Conservation (phyloP, 768 basidiomycete species). For the Exidia glandulosa region DNA sequence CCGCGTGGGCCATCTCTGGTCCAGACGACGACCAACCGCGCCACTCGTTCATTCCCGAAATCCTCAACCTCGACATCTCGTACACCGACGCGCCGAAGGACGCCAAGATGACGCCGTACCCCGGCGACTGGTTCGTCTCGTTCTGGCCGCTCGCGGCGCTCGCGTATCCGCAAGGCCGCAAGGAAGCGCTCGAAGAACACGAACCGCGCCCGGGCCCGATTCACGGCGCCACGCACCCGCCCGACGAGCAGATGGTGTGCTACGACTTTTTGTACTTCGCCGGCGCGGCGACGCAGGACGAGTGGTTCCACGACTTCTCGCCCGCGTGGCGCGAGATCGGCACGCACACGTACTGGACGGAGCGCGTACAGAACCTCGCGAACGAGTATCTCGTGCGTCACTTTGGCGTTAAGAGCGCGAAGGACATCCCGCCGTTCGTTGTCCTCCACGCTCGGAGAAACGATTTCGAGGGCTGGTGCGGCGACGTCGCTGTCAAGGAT, state of each 20-base stretch:
- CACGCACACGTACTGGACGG: slow-evolving; percentile 39
- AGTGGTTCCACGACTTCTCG: slow-evolving; percentile 34
- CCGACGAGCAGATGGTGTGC: slow-evolving; percentile 30
- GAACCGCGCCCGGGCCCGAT: background rate
- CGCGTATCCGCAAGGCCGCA: slow-evolving; percentile 19
- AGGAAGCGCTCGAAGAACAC: background rate
- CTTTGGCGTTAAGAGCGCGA: slow-evolving; percentile 13
- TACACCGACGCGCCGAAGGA: background rate
- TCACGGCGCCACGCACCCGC: slow-evolving; percentile 11
- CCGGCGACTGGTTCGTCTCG: slow-evolving; percentile 20
- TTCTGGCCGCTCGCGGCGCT: slow-evolving; percentile 23
- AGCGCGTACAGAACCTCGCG: slow-evolving; percentile 29
- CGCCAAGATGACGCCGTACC: slow-evolving; percentile 20
- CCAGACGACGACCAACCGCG: background rate
- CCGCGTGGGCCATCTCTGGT: background rate
- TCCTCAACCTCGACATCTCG: slow-evolving; percentile 1
- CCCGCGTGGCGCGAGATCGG: slow-evolving; percentile 50
- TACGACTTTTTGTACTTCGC: slow-evolving; percentile 31
- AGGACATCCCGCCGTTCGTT: slow-evolving; percentile 45
- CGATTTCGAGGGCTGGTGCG: slow-evolving; percentile 41
- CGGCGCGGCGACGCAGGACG: slow-evolving; percentile 15
- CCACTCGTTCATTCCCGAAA: background rate
- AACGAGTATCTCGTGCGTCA: slow-evolving; percentile 30
- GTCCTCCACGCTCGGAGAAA: slow-evolving; percentile 45
- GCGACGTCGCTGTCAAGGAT: slow-evolving; percentile 22